These are phyloP conservation scores for Paecilomyces niveus DNA, from an alignment of 2,329 filamentous ascomycete species.

Conservation along the genomic window DNA sequence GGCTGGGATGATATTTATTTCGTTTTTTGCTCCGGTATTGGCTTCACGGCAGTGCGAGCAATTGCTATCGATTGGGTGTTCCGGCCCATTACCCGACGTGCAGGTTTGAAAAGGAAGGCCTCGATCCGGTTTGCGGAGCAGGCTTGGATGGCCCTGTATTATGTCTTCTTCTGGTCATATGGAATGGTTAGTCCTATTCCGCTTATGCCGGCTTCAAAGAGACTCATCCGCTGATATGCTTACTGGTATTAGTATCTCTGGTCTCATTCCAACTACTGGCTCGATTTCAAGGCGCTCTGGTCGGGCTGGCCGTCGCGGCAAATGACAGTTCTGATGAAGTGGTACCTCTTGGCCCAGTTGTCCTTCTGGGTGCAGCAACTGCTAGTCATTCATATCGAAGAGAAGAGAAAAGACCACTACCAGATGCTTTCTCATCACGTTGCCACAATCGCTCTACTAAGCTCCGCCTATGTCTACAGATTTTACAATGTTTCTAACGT, in stretches of 20 bases:
- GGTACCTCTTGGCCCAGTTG: slow-evolving; percentile 84
- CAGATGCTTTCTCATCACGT: slow-evolving; percentile 96
- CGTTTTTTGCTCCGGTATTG: slow-evolving; percentile 69
- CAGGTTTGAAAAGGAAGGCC: slow-evolving; percentile 72
- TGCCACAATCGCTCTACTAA: slow-evolving; percentile 75
- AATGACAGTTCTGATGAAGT: slow-evolving; percentile 67
- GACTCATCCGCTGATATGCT: neutral
- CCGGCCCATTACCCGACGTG: slow-evolving; percentile 63
- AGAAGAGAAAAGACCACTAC: slow-evolving; percentile 86
- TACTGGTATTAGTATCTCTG: slow-evolving; percentile 62
- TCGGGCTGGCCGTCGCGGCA: slow-evolving; percentile 74
- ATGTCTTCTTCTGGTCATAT: slow-evolving; percentile 69
- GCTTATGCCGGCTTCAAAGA: slow-evolving; percentile 3
- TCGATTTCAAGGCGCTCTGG: slow-evolving; percentile 74
- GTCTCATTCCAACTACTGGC: slow-evolving; percentile 67
- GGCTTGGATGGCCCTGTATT: slow-evolving; percentile 84
- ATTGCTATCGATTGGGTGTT: slow-evolving; percentile 81
- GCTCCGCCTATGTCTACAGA: slow-evolving; percentile 77
- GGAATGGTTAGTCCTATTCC: slow-evolving; percentile 60
- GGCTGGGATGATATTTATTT: slow-evolving; percentile 75
- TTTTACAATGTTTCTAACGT: slow-evolving; percentile 82
- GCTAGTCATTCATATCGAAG: slow-evolving; percentile 88
- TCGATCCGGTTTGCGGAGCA: slow-evolving; percentile 86
- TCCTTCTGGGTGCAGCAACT: slow-evolving; percentile 94
- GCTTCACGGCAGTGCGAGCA: slow-evolving; percentile 81